A percentile compares a stretch with the other conserved stretches of the same genome.
Evolutionary conservation across 1,284 basidiomycete species (phyloP).

Genomic region (Neolentinus lepideus): DNA sequence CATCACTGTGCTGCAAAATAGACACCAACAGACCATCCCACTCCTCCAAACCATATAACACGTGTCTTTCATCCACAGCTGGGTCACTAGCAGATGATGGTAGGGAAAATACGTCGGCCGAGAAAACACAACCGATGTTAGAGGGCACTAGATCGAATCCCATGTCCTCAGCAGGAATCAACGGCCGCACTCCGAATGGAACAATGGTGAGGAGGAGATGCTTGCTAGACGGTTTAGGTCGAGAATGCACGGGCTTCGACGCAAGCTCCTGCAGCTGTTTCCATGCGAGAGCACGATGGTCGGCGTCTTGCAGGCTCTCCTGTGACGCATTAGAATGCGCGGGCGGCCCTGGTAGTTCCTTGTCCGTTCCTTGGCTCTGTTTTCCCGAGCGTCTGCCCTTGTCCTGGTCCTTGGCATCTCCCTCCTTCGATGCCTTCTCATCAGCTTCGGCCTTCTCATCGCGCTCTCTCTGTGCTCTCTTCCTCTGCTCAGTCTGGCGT

Average conservation of each 20-base stretch:
- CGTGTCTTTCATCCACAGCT: slow-evolving; percentile 16
- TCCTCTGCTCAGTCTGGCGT: slow-evolving; percentile 5
- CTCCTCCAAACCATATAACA: slow-evolving; percentile 45
- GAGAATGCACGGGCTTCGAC: slow-evolving; percentile 17
- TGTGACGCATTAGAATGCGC: background rate
- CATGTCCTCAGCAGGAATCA: slow-evolving; percentile 29
- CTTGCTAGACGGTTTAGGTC: slow-evolving; percentile 25
- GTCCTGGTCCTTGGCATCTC: slow-evolving; percentile 3
- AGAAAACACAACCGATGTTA: slow-evolving; percentile 39
- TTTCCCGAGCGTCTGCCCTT: background rate
- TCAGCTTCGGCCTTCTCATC: slow-evolving; percentile 4
- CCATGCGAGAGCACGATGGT: slow-evolving; percentile 7
- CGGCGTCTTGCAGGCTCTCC: background rate
- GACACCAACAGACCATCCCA: slow-evolving; percentile 33
- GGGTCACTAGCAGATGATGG: slow-evolving; percentile 25
- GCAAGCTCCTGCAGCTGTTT: slow-evolving; percentile 24
- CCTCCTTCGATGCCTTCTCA: slow-evolving; percentile 2
- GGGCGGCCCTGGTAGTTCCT: slow-evolving; percentile 1
- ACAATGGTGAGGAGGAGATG: slow-evolving; percentile 45
- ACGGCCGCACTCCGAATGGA: slow-evolving; percentile 23
- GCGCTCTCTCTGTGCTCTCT: slow-evolving; percentile 6
- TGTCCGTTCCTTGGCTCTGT: slow-evolving; percentile 8
- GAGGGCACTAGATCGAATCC: slow-evolving; percentile 33
- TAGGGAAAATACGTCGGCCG: slow-evolving; percentile 31
- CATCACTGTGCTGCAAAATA: slow-evolving; percentile 1